Conservation (phyloP, 2,329 filamentous ascomycete species). For the Diaporthe sp. region DNA sequence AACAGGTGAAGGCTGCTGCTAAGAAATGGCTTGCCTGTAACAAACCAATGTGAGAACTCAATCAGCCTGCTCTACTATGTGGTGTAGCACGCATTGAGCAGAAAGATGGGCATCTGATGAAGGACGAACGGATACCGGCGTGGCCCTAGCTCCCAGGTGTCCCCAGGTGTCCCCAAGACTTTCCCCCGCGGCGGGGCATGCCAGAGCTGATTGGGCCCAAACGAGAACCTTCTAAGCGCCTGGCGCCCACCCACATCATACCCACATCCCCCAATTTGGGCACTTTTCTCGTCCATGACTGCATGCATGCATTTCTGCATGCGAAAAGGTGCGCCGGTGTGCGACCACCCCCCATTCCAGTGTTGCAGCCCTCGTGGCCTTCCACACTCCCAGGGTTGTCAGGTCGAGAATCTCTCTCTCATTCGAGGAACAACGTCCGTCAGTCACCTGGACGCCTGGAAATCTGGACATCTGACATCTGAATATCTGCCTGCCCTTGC, state of each 20-base stretch:
- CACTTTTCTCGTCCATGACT: conserved; percentile 7
- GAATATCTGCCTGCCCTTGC: neutral
- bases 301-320: conserved; percentile 2
- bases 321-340: conserved; percentile 6
- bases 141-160: conserved; percentile 17
- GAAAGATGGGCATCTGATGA: neutral
- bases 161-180: neutral
- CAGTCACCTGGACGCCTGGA: neutral
- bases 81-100: neutral
- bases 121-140: conserved; percentile 20
- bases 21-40: neutral
- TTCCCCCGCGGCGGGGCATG: neutral
- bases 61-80: neutral
- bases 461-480: conserved; percentile 8
- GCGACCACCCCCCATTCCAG: neutral
- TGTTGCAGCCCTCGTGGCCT: conserved; percentile 22
- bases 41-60: conserved; percentile 1
- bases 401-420: neutral
- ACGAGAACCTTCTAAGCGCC: conserved; percentile 19
- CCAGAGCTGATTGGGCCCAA: conserved; percentile 10
- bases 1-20: no score
- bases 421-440: conserved; percentile 1
- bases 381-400: conserved; percentile 10
- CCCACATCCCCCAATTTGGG: neutral
- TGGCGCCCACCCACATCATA: conserved; percentile 15